A percentile compares a stretch with the other conserved stretches of the same genome.
Evolutionary conservation across 768 basidiomycete genomes (phyloP).

Genomic region (Mycena crocata): DNA sequence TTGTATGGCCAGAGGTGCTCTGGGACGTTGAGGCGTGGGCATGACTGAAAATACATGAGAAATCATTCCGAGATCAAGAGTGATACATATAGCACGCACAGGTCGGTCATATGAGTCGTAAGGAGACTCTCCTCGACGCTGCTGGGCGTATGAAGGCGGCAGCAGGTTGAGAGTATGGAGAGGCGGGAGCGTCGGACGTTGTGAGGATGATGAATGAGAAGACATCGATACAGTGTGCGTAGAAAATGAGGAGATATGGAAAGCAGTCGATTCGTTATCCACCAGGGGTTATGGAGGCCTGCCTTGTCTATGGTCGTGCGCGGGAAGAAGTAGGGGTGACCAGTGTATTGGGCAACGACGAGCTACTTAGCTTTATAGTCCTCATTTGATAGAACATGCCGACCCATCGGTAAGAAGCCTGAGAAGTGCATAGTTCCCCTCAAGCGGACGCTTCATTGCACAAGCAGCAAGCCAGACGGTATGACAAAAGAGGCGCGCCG

Average conservation of each 20-base stretch:
- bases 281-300: constrained; percentile 26
- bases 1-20: constrained; percentile 33
- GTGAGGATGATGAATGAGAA: constrained; percentile 34
- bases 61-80: background rate
- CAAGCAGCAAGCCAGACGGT: constrained; percentile 1
- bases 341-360: background rate
- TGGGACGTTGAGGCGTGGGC: constrained; percentile 34
- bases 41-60: constrained; percentile 36
- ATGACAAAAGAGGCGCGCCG: background rate
- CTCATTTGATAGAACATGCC: constrained; percentile 12
- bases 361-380: constrained; percentile 24
- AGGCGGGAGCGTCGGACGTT: constrained; percentile 65
- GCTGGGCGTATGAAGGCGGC: constrained; percentile 27
- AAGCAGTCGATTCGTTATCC: constrained; percentile 26
- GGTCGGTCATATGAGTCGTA: constrained; percentile 36
- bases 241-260: constrained; percentile 16
- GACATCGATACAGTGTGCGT: constrained; percentile 25
- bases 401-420: constrained; percentile 13
- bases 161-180: constrained; percentile 60
- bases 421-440: constrained; percentile 6
- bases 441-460: constrained; percentile 10
- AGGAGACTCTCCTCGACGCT: constrained; percentile 9
- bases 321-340: constrained; percentile 2
- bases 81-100: constrained; percentile 8
- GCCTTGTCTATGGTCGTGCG: constrained; percentile 27